A percentile compares a stretch with the other conserved stretches of the same genome.
phyloP scores from a whole-genome alignment of 768 basidiomycete genomes.

The Podaxis sp. region DNA sequence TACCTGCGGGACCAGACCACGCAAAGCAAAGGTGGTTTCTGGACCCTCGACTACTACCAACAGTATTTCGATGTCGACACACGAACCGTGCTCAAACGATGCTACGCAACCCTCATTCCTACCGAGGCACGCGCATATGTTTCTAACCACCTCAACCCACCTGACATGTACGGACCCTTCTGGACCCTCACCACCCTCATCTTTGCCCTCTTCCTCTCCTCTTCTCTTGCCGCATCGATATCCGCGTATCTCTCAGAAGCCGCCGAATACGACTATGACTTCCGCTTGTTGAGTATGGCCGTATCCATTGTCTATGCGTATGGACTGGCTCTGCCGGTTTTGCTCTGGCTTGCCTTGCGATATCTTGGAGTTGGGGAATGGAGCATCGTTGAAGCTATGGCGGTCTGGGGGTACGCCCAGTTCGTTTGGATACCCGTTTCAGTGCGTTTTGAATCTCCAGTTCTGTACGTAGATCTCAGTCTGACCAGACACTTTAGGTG shows the following conservation, averaged over 20 bases:
- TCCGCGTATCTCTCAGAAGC: conserved; percentile 76
- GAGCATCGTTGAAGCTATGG: conserved; percentile 80
- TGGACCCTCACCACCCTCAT: conserved; percentile 97
- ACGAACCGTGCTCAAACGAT: conserved; percentile 69
- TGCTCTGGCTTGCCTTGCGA: conserved; percentile 81
- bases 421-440: conserved; percentile 90
- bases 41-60: conserved; percentile 86
- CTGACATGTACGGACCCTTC: conserved; percentile 90
- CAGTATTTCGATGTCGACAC: conserved; percentile 90
- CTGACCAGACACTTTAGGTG: conserved; percentile 41
- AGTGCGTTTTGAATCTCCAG: conserved; percentile 38
- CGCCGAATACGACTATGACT: conserved; percentile 74
- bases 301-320: conserved; percentile 86
- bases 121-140: conserved; percentile 57
- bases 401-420: conserved; percentile 79
- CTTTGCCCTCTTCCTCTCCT: conserved; percentile 90
- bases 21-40: conserved; percentile 59
- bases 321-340: conserved; percentile 75
- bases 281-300: conserved; percentile 80
- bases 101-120: conserved; percentile 80
- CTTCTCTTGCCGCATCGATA: conserved; percentile 87
- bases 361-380: conserved; percentile 91
- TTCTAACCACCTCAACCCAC: conserved; percentile 61
- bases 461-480: background rate
- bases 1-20: conserved; percentile 58